Evolutionary conservation across 148 eudicot species (phyloP).

Genomic region (Rhododendron simsii): DNA sequence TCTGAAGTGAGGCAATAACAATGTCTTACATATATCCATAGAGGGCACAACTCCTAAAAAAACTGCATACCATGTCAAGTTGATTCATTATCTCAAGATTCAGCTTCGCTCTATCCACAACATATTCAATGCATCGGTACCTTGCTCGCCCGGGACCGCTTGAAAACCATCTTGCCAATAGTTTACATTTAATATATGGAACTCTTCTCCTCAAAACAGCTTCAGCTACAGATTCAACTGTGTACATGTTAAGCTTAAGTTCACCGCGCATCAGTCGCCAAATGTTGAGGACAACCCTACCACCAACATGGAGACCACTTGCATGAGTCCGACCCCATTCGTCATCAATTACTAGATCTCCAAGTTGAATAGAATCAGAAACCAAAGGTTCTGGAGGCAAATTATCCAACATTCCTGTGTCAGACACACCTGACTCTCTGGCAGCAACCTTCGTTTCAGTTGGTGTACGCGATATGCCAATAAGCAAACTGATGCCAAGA

Average conservation of each 20-base stretch:
- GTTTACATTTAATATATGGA: constrained; percentile 58
- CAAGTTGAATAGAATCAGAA: constrained; percentile 43
- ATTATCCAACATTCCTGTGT: constrained; percentile 32
- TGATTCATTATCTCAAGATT: constrained; percentile 59
- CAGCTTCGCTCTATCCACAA: constrained; percentile 56
- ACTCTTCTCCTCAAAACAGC: constrained; percentile 80
- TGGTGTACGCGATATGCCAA: constrained; percentile 75
- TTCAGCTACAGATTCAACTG: constrained; percentile 83
- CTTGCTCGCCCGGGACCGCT: constrained; percentile 91
- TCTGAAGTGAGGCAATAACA: background rate
- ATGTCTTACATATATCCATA: background rate
- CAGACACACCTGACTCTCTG: constrained; percentile 30
- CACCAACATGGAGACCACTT: constrained; percentile 89
- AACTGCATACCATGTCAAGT: background rate
- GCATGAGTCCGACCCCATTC: constrained; percentile 99
- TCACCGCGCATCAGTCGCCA: constrained; percentile 93
- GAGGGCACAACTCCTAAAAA: background rate
- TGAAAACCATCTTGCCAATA: constrained; percentile 62
- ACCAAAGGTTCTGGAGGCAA: constrained; percentile 37
- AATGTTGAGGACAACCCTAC: constrained; percentile 85
- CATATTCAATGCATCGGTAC: constrained; percentile 65
- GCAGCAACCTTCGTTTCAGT: constrained; percentile 37
- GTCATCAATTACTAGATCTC: constrained; percentile 67
- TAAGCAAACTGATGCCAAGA: constrained; percentile 69
- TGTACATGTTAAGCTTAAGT: constrained; percentile 73